phyloP scores from a whole-genome alignment of 345 rosid species.

The Eucalyptus marginata region DNA sequence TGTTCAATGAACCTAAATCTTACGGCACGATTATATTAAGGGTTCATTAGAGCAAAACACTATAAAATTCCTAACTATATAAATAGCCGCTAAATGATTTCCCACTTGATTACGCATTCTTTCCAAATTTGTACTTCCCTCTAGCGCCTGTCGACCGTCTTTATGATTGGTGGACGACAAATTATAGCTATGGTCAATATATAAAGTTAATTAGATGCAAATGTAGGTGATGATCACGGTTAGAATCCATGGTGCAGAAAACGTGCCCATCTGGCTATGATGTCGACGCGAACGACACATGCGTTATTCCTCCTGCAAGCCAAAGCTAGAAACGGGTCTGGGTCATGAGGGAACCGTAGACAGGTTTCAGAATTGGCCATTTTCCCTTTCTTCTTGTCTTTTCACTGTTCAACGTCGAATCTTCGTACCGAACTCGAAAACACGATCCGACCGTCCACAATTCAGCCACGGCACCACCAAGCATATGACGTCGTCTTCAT shows the following conservation, averaged over 20 bases:
- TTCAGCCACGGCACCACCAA: neutral
- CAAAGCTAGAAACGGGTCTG: neutral
- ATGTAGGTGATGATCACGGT: neutral
- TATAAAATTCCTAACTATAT: neutral
- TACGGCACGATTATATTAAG: neutral
- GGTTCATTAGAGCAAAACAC: neutral
- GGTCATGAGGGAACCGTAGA: neutral
- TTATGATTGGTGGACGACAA: neutral
- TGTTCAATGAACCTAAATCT: neutral
- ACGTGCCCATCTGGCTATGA: neutral
- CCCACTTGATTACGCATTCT: neutral
- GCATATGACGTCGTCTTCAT: neutral
- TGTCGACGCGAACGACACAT: neutral
- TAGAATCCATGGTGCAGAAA: neutral
- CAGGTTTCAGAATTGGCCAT: neutral
- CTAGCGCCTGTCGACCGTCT: neutral
- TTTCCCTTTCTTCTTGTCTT: neutral
- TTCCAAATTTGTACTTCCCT: neutral
- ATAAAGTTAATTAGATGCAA: neutral
- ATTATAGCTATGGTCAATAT: neutral
- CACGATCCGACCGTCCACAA: neutral
- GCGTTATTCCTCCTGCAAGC: neutral
- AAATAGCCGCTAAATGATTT: neutral
- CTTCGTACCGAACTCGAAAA: constrained; percentile 1
- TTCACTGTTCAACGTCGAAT: constrained; percentile 43